Base-by-base conservation (phyloP, 768 basidiomycete species). In the Auriscalpium vulgare region DNA sequence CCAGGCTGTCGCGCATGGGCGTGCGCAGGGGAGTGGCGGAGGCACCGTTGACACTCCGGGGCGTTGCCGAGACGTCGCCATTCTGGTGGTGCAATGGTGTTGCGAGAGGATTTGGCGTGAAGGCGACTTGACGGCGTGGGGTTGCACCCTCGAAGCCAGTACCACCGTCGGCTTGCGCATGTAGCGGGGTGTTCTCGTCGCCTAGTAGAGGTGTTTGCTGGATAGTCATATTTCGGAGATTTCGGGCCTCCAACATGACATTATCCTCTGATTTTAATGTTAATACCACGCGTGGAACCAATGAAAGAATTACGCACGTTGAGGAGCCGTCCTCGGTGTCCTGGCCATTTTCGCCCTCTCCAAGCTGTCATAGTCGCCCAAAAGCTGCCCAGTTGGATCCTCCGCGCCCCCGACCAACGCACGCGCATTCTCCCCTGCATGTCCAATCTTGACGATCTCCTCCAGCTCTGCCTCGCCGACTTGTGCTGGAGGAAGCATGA, bases 401-500 rank as follows among this genome's bases (percentile, higher is more conserved):
- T 81, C 87, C 8, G 88, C 91, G 23, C 86, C 85, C 17, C 78
- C 82, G 10, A 94, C 93, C 62, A 97, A 66, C 4, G 88, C 83
- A 67, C 93, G 87, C 16, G 95, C 90, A 63, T 81, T 87, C 73
- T 95, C 94, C 3, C 92, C 87, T 0, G 89, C 88, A 67, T 90
- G 84, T 0, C 97, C 97, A 65, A 98, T 97, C 75, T 98, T 99
- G 61, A 97, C 95, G 59, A 99, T 97, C 61, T 97, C 94, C 72
- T 98, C 97, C 51, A 99, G 72, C 70, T 99, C 97, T 3, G 79
- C 72, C 72, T 99, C 97, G 9, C 92, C 90, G 14, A 99, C 97
- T 65, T 99, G 97, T 7, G 95, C 91, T 23, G 74, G 72, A 0
- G 97, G 97, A 13, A 99, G 76, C 53, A 82, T 80, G 34, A 99